Conservation (phyloP, 1,284 basidiomycete genomes). For the Ganoderma sp. region DNA sequence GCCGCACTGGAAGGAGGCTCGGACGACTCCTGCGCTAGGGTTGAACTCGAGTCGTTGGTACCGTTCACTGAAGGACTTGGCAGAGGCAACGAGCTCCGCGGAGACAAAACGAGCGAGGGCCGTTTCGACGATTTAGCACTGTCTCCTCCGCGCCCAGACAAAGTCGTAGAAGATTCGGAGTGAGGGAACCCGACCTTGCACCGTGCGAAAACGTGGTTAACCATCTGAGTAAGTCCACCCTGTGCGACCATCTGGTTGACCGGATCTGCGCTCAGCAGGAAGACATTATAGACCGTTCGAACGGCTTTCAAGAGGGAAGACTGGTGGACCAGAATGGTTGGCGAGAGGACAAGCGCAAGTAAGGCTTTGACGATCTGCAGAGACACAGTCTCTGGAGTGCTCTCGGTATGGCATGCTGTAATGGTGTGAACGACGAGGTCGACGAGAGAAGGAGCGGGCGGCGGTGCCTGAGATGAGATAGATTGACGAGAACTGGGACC, state of each 20-base stretch:
- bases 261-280: constrained; percentile 85
- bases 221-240: constrained; percentile 96
- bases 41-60: constrained; percentile 25
- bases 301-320: constrained; percentile 94
- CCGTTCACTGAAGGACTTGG: constrained; percentile 26
- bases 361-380: constrained; percentile 96
- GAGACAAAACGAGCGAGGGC: constrained; percentile 38
- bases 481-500: constrained; percentile 52
- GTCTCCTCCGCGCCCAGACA: constrained; percentile 28
- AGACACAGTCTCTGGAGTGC: constrained; percentile 87
- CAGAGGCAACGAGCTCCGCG: constrained; percentile 37
- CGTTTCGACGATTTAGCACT: constrained; percentile 32
- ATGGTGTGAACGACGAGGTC: constrained; percentile 94
- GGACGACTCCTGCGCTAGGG: constrained; percentile 26
- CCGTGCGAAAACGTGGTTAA: constrained; percentile 91
- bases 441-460: constrained; percentile 74
- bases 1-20: constrained; percentile 17
- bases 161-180: constrained; percentile 36
- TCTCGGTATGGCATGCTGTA: constrained; percentile 89
- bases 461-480: constrained; percentile 54
- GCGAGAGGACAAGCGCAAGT: constrained; percentile 85
- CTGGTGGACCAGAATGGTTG: constrained; percentile 88
- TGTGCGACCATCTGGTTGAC: constrained; percentile 97
- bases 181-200: constrained; percentile 50
- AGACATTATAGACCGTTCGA: constrained; percentile 96